Base-by-base conservation (phyloP, 805 yeast genomes). In the Torulaspora franciscae region DNA sequence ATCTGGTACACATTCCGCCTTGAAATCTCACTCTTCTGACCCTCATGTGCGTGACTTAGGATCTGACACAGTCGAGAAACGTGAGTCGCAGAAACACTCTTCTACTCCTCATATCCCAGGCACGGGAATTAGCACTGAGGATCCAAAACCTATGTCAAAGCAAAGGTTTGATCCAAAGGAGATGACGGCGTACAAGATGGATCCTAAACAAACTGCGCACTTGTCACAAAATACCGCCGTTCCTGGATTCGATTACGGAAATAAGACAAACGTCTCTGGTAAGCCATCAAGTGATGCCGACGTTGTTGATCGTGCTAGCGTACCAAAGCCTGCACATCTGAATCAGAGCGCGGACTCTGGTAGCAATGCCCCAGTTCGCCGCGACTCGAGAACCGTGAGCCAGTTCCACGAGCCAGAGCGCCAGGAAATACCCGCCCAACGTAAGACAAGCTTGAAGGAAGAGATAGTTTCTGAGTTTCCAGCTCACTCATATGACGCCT, bases 251-350 rank as follows among this genome's bases (percentile, higher is more conserved):
- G 28, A 26, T 3, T 19, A 26, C 7, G 23, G 15, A 5, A 24
- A 35, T 5, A 17, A 19, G 28, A 30, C 32, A 9, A 23, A 34
- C 19, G 14, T 39, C 10, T 34, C 43, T 7, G 43, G 43, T 10
- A 38, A 37, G 2, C 34, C 17, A 11, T n/a, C 41, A 17, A 9
- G 26, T 22, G 28, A 28, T 3, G 8, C 19, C 14, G 39, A 41
- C 11, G 23, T 28, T 10, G 19, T 41, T 11, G 40, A 41, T 14
- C 44, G 35, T n/a, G 28, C 17, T 8, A 41, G 29, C 29, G 35
- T 41, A 6, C 44, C 44, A 9, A 41, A 32, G 24, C 44, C 44
- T 4, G 44, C 44, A n/a, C 44, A 41, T 25, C 4, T 41, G 13
- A 34, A 34, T 14, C 35, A 34, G 8, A 28, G 30, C 30, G 24